phyloP scores from a whole-genome alignment of 352 stramenopile genomes.

The Stephanocyclus meneghinianus region DNA sequence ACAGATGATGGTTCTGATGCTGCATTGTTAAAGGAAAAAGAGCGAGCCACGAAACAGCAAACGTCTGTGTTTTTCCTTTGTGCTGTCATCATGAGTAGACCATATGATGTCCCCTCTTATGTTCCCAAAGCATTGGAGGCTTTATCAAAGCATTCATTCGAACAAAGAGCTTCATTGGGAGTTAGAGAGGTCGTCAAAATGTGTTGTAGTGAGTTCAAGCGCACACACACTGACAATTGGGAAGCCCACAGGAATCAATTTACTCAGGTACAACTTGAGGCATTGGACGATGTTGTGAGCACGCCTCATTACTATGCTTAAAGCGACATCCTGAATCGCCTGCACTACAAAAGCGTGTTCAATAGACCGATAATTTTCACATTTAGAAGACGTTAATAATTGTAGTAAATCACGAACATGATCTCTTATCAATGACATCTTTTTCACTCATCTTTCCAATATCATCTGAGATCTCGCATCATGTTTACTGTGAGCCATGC shows the following conservation, averaged over 20 bases:
- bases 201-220: slow-evolving; percentile 81
- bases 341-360: too few species aligned
- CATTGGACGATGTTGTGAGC: slow-evolving; percentile 81
- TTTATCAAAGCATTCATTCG: slow-evolving; percentile 83
- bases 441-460: too few species aligned
- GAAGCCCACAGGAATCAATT: slow-evolving; percentile 76
- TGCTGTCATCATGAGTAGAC: slow-evolving; percentile 70
- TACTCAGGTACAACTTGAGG: slow-evolving; percentile 78
- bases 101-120: slow-evolving; percentile 79
- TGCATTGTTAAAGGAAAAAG: slow-evolving; percentile 59
- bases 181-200: slow-evolving; percentile 82
- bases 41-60: slow-evolving; percentile 73
- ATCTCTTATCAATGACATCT: too few species aligned
- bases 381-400: too few species aligned
- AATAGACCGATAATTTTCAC: too few species aligned
- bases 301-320: slow-evolving; percentile 82
- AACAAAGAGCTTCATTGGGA: slow-evolving; percentile 69
- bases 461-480: too few species aligned
- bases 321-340: background rate
- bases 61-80: slow-evolving; percentile 79
- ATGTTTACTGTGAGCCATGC: too few species aligned
- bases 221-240: slow-evolving; percentile 84
- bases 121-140: slow-evolving; percentile 71
- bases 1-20: slow-evolving; percentile 46
- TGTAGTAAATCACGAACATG: too few species aligned